These are phyloP conservation scores for Penicillium sp. DNA, from an alignment of 2,329 filamentous ascomycete species.

Conservation along the genomic window DNA sequence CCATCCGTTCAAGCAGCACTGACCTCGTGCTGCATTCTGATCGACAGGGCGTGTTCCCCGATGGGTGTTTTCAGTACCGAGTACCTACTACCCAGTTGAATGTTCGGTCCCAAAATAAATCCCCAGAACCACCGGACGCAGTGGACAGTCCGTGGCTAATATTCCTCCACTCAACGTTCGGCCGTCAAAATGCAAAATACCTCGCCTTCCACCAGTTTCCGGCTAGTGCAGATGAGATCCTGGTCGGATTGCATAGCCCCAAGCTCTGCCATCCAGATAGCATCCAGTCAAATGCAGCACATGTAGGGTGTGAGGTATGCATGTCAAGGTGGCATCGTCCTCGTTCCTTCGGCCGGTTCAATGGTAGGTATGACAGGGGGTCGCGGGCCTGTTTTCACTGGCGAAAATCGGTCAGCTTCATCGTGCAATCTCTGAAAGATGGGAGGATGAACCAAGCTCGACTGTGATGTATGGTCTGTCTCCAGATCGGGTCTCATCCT, in stretches of 20 bases:
- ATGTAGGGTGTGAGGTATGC: neutral
- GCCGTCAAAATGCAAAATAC: neutral
- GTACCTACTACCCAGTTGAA: too few species aligned
- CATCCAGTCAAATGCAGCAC: too few species aligned
- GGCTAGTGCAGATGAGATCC: neutral
- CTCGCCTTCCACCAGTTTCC: neutral
- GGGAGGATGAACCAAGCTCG: neutral
- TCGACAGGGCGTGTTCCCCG: neutral
- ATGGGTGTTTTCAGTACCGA: neutral
- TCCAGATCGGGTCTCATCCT: neutral
- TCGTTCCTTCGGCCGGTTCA: neutral
- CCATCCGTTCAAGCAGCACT: neutral
- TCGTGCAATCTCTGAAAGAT: neutral
- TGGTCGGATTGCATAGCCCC: neutral
- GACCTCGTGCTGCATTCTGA: neutral
- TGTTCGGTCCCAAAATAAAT: neutral
- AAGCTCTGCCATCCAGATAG: neutral
- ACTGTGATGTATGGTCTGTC: too few species aligned
- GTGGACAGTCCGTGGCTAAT: neutral
- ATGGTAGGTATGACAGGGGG: neutral
- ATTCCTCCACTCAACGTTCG: neutral
- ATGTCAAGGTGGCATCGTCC: neutral
- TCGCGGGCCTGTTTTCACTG: neutral
- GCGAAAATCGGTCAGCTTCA: neutral
- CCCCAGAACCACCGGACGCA: neutral